A percentile compares a stretch with the other conserved stretches of the same genome.
Evolutionary conservation across 805 yeast genomes (phyloP).

Genomic region (Yamadazyma takamatsuzukensis): DNA sequence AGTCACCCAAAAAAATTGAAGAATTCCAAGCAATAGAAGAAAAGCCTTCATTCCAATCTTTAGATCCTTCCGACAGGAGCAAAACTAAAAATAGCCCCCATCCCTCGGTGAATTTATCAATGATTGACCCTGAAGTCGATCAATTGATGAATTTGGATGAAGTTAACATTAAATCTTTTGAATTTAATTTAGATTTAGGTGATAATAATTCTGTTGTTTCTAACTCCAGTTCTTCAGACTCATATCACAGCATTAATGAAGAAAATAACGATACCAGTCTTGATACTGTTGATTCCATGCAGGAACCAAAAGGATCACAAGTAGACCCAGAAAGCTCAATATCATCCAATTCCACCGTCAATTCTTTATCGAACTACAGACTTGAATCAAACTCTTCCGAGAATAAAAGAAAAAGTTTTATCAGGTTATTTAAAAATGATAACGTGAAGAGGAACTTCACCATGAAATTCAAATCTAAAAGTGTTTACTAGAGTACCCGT

Average conservation of each 20-base stretch:
- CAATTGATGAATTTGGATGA: slow-evolving; percentile 8
- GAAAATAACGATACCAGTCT: slow-evolving; percentile 9
- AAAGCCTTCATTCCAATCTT: slow-evolving; percentile 1
- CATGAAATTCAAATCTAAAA: slow-evolving; percentile 16
- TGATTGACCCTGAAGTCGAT: slow-evolving; percentile 7
- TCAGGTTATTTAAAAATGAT: slow-evolving; percentile 14
- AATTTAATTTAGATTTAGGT: slow-evolving; percentile 10
- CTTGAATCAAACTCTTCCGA: too few relatives aligned
- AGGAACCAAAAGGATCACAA: too few relatives aligned
- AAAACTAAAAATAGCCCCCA: background rate
- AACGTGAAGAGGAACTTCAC: slow-evolving; percentile 15
- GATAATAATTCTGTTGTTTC: slow-evolving; percentile 4
- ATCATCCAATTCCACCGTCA: too few relatives aligned
- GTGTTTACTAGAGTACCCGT: slow-evolving; percentile 12
- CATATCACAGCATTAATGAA: slow-evolving; percentile 2
- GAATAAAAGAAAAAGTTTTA: slow-evolving; percentile 14
- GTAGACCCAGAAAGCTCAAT: too few relatives aligned
- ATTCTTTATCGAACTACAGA: too few relatives aligned
- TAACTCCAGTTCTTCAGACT: background rate
- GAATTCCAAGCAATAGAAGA: background rate
- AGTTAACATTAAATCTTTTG: slow-evolving; percentile 11
- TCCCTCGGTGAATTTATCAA: slow-evolving; percentile 4
- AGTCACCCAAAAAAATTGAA: too few relatives aligned
- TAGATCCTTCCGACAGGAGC: slow-evolving; percentile 2
- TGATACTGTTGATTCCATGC: too few relatives aligned